phyloP scores from a whole-genome alignment of 768 basidiomycete species.

The Boletus rubescentipes region DNA sequence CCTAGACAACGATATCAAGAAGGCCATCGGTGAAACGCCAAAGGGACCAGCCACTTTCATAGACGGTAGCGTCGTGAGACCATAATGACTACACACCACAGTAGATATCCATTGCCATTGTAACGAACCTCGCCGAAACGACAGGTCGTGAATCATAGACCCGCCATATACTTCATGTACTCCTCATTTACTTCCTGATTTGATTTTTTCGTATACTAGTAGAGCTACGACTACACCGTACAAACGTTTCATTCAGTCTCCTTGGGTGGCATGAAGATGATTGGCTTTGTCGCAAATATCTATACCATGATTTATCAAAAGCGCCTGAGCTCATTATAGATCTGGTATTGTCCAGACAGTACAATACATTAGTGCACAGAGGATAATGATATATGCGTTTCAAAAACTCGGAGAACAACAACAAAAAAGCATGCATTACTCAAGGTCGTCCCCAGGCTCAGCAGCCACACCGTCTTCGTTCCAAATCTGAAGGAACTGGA shows the following conservation, averaged over 20 bases:
- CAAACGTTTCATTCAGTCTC: too few relatives aligned
- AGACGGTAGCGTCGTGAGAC: constrained; percentile 41
- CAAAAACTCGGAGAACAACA: neutral
- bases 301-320: too few relatives aligned
- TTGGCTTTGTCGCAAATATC: too few relatives aligned
- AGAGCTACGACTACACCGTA: too few relatives aligned
- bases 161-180: too few relatives aligned
- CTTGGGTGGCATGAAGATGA: too few relatives aligned
- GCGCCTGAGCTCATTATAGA: constrained; percentile 9
- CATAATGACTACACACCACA: neutral
- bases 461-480: constrained; percentile 74
- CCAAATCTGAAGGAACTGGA: constrained; percentile 75
- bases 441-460: constrained; percentile 55
- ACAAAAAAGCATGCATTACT: constrained; percentile 19
- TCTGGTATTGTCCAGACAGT: constrained; percentile 13
- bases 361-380: constrained; percentile 28
- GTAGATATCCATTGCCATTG: too few relatives aligned
- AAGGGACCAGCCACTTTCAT: constrained; percentile 52
- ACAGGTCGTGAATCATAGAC: too few relatives aligned
- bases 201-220: too few relatives aligned
- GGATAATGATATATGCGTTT: constrained; percentile 29
- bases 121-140: too few relatives aligned
- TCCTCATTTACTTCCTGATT: too few relatives aligned
- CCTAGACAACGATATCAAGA: constrained; percentile 55
- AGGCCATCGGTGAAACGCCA: constrained; percentile 50